Evolutionary conservation across 2,329 filamentous ascomycete genomes (phyloP).

Genomic region (Colletotrichum musicola): DNA sequence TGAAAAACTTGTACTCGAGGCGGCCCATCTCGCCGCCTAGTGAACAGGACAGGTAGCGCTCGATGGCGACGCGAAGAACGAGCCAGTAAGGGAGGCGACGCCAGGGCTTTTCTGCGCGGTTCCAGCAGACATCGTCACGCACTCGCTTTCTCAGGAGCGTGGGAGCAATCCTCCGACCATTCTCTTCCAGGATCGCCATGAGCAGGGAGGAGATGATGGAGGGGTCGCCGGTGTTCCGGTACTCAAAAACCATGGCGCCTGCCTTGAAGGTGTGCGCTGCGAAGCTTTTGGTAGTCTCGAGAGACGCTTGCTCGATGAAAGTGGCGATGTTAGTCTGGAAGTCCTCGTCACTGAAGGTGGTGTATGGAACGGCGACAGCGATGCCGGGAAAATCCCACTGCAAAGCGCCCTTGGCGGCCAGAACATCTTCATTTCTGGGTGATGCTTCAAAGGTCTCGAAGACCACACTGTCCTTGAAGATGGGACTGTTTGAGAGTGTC

Average conservation of each 20-base stretch:
- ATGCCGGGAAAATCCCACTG: constrained; percentile 71
- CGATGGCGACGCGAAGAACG: constrained; percentile 68
- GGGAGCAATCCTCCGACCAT: constrained; percentile 56
- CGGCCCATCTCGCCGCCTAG: constrained; percentile 57
- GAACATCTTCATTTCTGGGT: constrained; percentile 62
- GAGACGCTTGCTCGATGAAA: constrained; percentile 69
- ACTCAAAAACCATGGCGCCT: constrained; percentile 60
- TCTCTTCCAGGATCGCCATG: constrained; percentile 69
- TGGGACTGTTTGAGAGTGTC: constrained; percentile 38
- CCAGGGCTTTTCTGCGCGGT: constrained; percentile 66
- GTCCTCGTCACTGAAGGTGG: constrained; percentile 42
- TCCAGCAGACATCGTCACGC: constrained; percentile 71
- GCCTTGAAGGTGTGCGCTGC: constrained; percentile 66
- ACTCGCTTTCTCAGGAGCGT: constrained; percentile 67
- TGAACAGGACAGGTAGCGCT: constrained; percentile 61
- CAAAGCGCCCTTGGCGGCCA: constrained; percentile 64
- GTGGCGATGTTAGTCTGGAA: constrained; percentile 52
- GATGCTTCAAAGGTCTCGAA: constrained; percentile 73
- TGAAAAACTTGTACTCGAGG: constrained; percentile 68
- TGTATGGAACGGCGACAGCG: constrained; percentile 59
- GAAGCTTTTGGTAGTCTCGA: constrained; percentile 66
- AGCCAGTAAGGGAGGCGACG: constrained; percentile 73
- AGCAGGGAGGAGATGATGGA: constrained; percentile 70
- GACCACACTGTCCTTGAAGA: constrained; percentile 45
- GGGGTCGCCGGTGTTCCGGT: constrained; percentile 69